Base-by-base conservation (phyloP, 108 stramenopile species). In the Chaetoceros tenuissimus region DNA sequence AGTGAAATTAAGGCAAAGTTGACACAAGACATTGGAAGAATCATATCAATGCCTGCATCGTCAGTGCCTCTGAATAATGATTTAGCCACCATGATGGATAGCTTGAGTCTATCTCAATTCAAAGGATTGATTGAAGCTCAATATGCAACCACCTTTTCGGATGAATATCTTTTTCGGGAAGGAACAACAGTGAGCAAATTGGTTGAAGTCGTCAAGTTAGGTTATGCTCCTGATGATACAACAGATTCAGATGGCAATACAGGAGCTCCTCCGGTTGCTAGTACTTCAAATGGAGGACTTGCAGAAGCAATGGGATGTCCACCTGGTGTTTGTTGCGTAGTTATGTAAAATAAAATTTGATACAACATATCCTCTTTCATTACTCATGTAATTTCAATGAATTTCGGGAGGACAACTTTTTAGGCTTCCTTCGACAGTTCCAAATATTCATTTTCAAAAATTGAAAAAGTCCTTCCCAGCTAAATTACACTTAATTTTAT, bases 91-190 rank as follows among this genome's bases (percentile, higher is more conserved):
- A 65, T 87, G 30, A 77, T 94, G 64, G 89, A 94, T 61, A 87
- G 85, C 58, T 59, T 94, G 21, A 75, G 57, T 1, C 57, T 94
- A 0, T 81, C 87, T 24, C 94, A 94, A 63, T 84, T 94, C 48
- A 87, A 89, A 59, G 94, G 94, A 7, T 48, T 83, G 55, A 60
- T 91, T 24, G 85, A 89, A 69, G 49, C 56, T 1, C 55, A 62
- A 30, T 94, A 83, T 67, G 76, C 65, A 7, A 69, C 66, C 28
- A 49, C 77, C 19, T 50, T 94, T 24, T 87, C 89, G 22, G 94
- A 94, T 60, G 94, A 86, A 55, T 94, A 89, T 61, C 56, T 94
- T 43, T 94, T 92, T 72, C 73, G 78, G 17, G 89, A 94, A 53
- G 40, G 72, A 30, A 80, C 84, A 19, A 87, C 79, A 2, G 23